Conservation (phyloP, 805 yeast species). For the Hanseniaspora hatyaiensis region DNA sequence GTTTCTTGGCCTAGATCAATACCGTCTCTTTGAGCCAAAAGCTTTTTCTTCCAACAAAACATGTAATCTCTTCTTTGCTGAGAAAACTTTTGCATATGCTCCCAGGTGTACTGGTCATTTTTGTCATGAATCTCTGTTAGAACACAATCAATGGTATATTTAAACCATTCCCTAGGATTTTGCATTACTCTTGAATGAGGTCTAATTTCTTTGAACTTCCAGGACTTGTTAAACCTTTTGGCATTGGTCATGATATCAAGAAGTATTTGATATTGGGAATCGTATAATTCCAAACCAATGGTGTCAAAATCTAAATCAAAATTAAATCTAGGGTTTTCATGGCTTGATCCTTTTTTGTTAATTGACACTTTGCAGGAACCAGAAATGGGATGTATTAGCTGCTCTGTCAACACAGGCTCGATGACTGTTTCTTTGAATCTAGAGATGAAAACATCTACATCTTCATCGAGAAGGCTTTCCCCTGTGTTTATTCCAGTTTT, state of each 20-base stretch:
- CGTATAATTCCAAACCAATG: constrained; percentile 74
- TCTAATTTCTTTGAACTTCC: constrained; percentile 57
- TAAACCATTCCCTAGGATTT: constrained; percentile 70
- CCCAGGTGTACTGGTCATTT: constrained; percentile 84
- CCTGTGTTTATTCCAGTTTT: constrained; percentile 45
- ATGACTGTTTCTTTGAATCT: constrained; percentile 39
- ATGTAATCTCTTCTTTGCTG: constrained; percentile 62
- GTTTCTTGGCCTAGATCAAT: constrained; percentile 29
- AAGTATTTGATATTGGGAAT: constrained; percentile 71
- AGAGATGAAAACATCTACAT: constrained; percentile 39
- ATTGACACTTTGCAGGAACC: constrained; percentile 76
- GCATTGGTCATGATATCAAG: constrained; percentile 71
- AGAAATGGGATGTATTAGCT: constrained; percentile 71
- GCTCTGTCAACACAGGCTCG: constrained; percentile 34
- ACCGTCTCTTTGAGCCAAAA: constrained; percentile 30
- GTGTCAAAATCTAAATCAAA: constrained; percentile 76
- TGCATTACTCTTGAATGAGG: constrained; percentile 46
- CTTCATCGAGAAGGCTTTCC: constrained; percentile 35
- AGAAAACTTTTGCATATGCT: constrained; percentile 53
- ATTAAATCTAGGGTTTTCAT: constrained; percentile 52
- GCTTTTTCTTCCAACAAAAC: constrained; percentile 50
- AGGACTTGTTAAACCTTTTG: constrained; percentile 65
- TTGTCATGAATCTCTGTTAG: constrained; percentile 69
- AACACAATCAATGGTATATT: constrained; percentile 68
- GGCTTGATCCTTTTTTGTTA: constrained; percentile 67